A percentile compares a stretch with the other conserved stretches of the same genome.
These are phyloP conservation scores for Russula sp. DNA, from an alignment of 768 basidiomycete species.

Conservation along the genomic window DNA sequence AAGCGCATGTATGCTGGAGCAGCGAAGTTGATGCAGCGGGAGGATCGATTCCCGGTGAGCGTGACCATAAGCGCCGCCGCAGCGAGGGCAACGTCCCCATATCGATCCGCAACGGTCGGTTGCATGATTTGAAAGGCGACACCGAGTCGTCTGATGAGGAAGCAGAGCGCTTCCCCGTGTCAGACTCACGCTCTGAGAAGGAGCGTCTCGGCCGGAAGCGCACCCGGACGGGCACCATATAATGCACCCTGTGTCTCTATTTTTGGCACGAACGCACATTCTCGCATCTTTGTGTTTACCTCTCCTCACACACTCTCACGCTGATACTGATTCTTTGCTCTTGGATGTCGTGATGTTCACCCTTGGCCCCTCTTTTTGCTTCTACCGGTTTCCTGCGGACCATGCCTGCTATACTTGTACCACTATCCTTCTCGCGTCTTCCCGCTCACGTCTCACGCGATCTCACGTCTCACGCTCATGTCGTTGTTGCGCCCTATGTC, in stretches of 20 bases:
- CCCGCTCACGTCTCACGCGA: conserved; percentile 7
- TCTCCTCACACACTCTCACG: neutral
- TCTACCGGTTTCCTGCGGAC: conserved; percentile 5
- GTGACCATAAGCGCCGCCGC: conserved; percentile 11
- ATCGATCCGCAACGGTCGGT: conserved; percentile 3
- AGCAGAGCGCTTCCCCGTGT: conserved; percentile 15
- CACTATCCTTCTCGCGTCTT: conserved; percentile 1
- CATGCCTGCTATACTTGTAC: conserved; percentile 15
- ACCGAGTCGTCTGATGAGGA: conserved; percentile 12
- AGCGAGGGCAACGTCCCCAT: conserved; percentile 9
- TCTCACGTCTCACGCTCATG: conserved; percentile 11
- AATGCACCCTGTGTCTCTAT: neutral
- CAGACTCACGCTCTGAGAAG: conserved; percentile 19
- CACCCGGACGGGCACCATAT: conserved; percentile 16
- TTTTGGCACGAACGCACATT: conserved; percentile 4
- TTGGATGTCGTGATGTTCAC: conserved; percentile 1
- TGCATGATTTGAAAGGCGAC: conserved; percentile 7
- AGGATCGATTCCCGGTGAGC: neutral
- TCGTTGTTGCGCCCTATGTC: conserved; percentile 11
- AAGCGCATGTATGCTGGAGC: conserved; percentile 26
- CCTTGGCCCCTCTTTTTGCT: neutral
- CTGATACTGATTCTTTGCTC: neutral
- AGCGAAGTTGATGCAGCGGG: conserved; percentile 6
- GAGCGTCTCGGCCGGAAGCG: conserved; percentile 16
- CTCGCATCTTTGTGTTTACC: neutral